Evolutionary conservation across 2,329 filamentous ascomycete genomes (phyloP).

Genomic region (Pseudonectria foliicola): DNA sequence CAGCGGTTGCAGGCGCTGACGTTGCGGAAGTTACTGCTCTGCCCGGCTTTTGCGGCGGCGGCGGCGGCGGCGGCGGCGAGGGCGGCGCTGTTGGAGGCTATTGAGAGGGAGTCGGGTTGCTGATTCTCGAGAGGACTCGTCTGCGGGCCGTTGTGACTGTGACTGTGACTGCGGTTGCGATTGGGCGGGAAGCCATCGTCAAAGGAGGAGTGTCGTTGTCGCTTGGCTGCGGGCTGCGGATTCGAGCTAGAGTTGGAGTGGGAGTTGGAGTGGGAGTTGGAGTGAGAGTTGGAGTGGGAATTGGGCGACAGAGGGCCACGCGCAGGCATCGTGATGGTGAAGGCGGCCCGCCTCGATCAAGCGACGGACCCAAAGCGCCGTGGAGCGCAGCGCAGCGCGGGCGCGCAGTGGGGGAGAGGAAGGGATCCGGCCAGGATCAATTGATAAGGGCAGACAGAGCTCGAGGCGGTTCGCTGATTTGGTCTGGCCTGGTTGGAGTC

Average conservation of each 20-base stretch:
- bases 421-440: too few relatives aligned
- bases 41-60: conserved; percentile 39
- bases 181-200: conserved; percentile 36
- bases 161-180: conserved; percentile 10
- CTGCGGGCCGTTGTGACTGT: conserved; percentile 12
- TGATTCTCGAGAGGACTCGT: conserved; percentile 19
- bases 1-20: conserved; percentile 95
- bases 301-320: conserved; percentile 43
- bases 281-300: too few relatives aligned
- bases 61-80: conserved; percentile 22
- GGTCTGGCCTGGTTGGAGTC: too few relatives aligned
- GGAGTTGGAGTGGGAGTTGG: conserved; percentile 37
- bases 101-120: conserved; percentile 24
- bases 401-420: too few relatives aligned
- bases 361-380: conserved; percentile 5
- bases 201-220: conserved; percentile 47
- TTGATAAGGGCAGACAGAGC: too few relatives aligned
- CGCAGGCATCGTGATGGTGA: conserved; percentile 30
- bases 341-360: conserved; percentile 18
- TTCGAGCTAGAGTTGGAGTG: conserved; percentile 18
- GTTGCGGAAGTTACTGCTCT: conserved; percentile 68
- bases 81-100: conserved; percentile 19
- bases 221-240: conserved; percentile 49
- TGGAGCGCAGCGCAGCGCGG: too few relatives aligned
- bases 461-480: too few relatives aligned